Evolutionary conservation across 2,329 filamentous ascomycete genomes (phyloP).

Genomic region (Beauveria sp.): DNA sequence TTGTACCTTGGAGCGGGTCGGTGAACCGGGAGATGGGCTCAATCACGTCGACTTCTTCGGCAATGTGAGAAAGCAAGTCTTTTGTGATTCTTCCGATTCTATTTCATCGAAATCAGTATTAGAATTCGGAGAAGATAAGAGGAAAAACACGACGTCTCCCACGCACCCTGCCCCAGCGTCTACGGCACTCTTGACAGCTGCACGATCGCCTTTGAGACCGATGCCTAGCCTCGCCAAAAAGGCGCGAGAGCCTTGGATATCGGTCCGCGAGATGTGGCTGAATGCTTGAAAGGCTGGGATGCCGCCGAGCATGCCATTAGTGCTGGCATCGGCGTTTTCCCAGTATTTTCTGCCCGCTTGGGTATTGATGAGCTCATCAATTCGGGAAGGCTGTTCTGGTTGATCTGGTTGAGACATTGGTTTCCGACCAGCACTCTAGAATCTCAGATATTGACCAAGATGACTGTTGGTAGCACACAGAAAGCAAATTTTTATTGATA

Average conservation of each 20-base stretch:
- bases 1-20: conserved; percentile 45
- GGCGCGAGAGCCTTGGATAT: conserved; percentile 56
- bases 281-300: conserved; percentile 21
- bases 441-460: too few species aligned
- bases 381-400: not conserved
- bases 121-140: not conserved
- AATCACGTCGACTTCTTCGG: conserved; percentile 69
- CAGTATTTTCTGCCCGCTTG: conserved; percentile 34
- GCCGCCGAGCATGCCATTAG: conserved; percentile 72
- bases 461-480: too few species aligned
- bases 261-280: conserved; percentile 33
- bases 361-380: conserved; percentile 24
- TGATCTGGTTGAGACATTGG: too few species aligned
- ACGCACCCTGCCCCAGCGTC: conserved; percentile 34
- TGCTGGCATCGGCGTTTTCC: conserved; percentile 32
- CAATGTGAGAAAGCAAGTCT: conserved; percentile 62
- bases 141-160: too few species aligned
- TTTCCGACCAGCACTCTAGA: too few species aligned
- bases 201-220: conserved; percentile 24
- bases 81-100: conserved; percentile 79
- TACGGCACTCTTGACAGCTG: conserved; percentile 22
- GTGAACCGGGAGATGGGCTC: conserved; percentile 84
- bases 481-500: too few species aligned
- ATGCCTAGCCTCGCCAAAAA: conserved; percentile 56
- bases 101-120: not conserved